A percentile compares a stretch with the other conserved stretches of the same genome.
These are phyloP conservation scores for Lactarius psammicola DNA, from an alignment of 768 basidiomycete genomes.

Conservation along the genomic window DNA sequence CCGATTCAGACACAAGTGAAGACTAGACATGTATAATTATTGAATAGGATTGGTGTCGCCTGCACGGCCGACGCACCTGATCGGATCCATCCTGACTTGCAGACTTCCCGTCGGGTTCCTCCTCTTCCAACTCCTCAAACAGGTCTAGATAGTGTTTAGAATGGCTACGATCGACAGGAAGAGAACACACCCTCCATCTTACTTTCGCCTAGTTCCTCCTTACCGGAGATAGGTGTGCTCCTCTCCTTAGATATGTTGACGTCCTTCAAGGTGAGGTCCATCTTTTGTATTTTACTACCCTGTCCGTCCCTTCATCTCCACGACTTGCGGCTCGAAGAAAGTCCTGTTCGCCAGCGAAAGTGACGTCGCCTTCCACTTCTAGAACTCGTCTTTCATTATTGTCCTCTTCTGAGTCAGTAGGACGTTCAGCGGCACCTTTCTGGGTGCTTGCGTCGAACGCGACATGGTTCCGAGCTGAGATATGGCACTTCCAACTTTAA, in stretches of 20 bases:
- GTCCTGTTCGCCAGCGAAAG: conserved; percentile 58
- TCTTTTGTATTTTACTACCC: conserved; percentile 36
- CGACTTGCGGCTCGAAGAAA: conserved; percentile 46
- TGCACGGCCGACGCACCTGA: conserved; percentile 42
- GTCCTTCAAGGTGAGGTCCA: conserved; percentile 75
- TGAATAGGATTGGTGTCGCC: conserved; percentile 21
- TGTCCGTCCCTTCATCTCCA: conserved; percentile 45
- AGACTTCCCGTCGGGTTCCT: conserved; percentile 43
- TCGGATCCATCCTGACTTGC: conserved; percentile 40
- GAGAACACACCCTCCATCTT: conserved; percentile 44
- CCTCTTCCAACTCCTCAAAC: conserved; percentile 46
- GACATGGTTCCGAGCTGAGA: too few species aligned
- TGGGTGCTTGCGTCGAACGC: too few species aligned
- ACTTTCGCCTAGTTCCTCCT: conserved; percentile 76
- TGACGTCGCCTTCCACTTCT: conserved; percentile 52
- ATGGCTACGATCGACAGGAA: conserved; percentile 27
- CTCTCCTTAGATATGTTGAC: conserved; percentile 81
- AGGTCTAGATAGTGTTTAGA: conserved; percentile 29
- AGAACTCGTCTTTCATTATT: conserved; percentile 38
- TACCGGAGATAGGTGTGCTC: conserved; percentile 74
- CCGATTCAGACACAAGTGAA: conserved; percentile 49
- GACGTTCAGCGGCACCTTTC: conserved; percentile 59
- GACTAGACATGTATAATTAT: conserved; percentile 60
- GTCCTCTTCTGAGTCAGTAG: conserved; percentile 57
- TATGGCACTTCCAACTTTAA: too few species aligned